Evolutionary conservation across 306 rosid genomes (phyloP), one percentile per base, ranked within the genome.

Genomic region (Trifolium dubium): DNA sequence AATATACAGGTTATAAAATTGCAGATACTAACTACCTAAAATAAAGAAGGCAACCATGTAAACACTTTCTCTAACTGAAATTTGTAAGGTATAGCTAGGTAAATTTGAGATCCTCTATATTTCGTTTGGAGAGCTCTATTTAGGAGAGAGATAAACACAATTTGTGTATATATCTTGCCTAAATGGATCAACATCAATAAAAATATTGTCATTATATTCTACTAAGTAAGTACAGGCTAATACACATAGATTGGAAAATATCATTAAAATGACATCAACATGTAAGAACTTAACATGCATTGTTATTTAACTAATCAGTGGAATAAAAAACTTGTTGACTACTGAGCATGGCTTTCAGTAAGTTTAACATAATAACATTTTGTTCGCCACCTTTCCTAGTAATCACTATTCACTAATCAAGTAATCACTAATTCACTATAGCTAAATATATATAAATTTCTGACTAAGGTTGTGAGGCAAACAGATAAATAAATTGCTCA

Each of bases 31-130:
- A 68, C n/a, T 14, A 56, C 30, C 17, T 40, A 50, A 53, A 61
- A 61, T 53, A 72, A 50, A 77, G 32, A 18, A 40, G 64, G 68
- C 10, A 51, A 82, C 67, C 49, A 72, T 41, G 68, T 66, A 28
- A 59, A 66, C 29, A 31, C 59, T 43, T 71, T 29, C 39, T 35
- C 53, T 71, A 37, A 71, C 62, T 19, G 61, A 64, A 30, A 17
- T 49, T 55, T 29, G 54, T 13, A 70, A 71, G 46, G 30, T 43
- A 15, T 43, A 49, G 62, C 29, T 19, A 73, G 11, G 63, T 35
- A 37, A 10, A 56, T 15, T 56, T 56, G 4, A 56, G 63, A 56
- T 56, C 35, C 63, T 11, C 37, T 56, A 56, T 8, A 12, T 28
- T 56, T 56, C 15, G 2, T 56, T 29, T 28, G 13, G 17, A 56